These are phyloP conservation scores for Calonectria leucothoes DNA, from an alignment of 2,329 filamentous ascomycete species.

Conservation along the genomic window DNA sequence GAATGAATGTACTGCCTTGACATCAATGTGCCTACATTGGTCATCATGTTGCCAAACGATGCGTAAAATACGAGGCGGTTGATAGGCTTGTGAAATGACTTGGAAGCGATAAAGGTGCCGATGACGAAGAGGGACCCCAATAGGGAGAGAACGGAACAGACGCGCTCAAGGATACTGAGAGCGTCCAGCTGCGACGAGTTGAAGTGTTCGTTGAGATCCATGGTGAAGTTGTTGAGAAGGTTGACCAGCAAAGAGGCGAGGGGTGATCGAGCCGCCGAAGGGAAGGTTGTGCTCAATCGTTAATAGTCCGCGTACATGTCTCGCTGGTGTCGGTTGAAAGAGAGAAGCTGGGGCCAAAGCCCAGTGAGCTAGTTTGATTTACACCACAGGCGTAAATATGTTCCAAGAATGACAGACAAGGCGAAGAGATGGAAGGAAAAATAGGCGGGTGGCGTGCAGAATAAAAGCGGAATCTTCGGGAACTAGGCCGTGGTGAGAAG, in stretches of 20 bases:
- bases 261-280: not conserved
- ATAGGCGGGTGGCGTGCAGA: conserved; percentile 12
- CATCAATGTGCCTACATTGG: conserved; percentile 81
- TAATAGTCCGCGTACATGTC: conserved; percentile 12
- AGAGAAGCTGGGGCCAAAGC: not conserved
- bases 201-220: conserved; percentile 17
- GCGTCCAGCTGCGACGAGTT: conserved; percentile 58
- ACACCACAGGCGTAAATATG: not conserved
- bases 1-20: conserved; percentile 68
- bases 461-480: conserved; percentile 1
- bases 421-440: conserved; percentile 19
- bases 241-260: not conserved
- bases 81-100: conserved; percentile 85
- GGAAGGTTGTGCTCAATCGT: not conserved
- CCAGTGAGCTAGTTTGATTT: not conserved
- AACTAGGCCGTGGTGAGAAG: not conserved
- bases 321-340: not conserved
- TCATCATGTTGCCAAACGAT: conserved; percentile 82
- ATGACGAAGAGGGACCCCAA: conserved; percentile 79
- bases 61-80: conserved; percentile 88
- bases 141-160: conserved; percentile 77
- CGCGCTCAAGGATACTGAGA: conserved; percentile 73
- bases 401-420: conserved; percentile 8
- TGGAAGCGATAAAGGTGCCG: conserved; percentile 74
- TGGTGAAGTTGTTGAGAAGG: not conserved